These are phyloP conservation scores for Huntiella decipiens DNA, from an alignment of 2,329 filamentous ascomycete species.

Conservation along the genomic window DNA sequence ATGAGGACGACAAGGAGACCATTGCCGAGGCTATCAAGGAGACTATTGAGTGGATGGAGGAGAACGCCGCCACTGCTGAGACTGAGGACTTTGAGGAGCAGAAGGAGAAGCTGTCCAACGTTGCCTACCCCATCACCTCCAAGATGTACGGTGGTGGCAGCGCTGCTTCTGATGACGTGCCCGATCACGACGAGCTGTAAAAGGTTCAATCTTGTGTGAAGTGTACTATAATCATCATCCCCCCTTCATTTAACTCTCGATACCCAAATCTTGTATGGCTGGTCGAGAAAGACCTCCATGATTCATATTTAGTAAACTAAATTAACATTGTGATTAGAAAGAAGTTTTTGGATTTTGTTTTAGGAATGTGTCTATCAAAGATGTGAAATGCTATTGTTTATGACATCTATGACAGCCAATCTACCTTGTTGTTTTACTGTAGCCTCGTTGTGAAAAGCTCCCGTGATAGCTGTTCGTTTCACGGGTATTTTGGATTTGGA, in stretches of 20 bases:
- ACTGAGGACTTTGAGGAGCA: slow-evolving; percentile 98
- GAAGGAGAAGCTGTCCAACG: slow-evolving; percentile 94
- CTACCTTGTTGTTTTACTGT: slow-evolving; percentile 24
- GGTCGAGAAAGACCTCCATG: too few species aligned
- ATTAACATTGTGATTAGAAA: too few species aligned
- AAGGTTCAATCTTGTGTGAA: slow-evolving; percentile 14
- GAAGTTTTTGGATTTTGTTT: neutral
- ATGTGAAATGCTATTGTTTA: neutral
- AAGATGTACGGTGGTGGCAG: slow-evolving; percentile 67
- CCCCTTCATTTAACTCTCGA: neutral
- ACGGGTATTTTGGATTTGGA: slow-evolving; percentile 27
- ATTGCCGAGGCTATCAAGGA: slow-evolving; percentile 95
- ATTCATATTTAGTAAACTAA: too few species aligned
- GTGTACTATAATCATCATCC: neutral
- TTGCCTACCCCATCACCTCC: slow-evolving; percentile 96
- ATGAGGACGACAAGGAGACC: slow-evolving; percentile 95
- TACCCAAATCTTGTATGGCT: too few species aligned
- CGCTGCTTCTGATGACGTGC: slow-evolving; percentile 52
- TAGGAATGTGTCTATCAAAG: neutral
- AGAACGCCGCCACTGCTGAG: slow-evolving; percentile 69
- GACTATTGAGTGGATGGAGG: slow-evolving; percentile 86
- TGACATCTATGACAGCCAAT: slow-evolving; percentile 19
- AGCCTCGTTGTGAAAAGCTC: slow-evolving; percentile 38
- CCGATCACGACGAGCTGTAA: slow-evolving; percentile 66
- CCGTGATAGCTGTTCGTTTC: slow-evolving; percentile 24